phyloP scores from a whole-genome alignment of 768 basidiomycete genomes.

The Arthromyces matolae region DNA sequence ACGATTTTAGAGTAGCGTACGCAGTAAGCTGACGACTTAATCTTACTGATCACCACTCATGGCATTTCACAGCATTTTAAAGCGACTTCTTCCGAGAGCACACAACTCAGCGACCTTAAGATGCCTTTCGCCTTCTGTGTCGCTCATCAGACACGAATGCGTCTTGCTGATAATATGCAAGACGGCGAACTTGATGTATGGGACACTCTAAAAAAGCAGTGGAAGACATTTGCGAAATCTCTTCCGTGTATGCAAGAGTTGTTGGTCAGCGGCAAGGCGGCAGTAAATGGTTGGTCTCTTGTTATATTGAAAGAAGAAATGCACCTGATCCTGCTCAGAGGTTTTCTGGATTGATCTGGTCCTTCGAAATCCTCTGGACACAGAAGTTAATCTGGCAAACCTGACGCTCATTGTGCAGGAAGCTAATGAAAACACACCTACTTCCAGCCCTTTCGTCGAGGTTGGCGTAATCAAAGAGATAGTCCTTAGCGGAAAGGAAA shows the following conservation, averaged over 20 bases:
- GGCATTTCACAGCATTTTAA: constrained; percentile 61
- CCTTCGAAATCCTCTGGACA: constrained; percentile 67
- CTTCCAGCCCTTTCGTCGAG: constrained; percentile 40
- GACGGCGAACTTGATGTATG: constrained; percentile 48
- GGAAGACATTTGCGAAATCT: constrained; percentile 57
- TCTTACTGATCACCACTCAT: too few relatives aligned
- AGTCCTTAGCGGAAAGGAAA: constrained; percentile 58
- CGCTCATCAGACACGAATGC: constrained; percentile 50
- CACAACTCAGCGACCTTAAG: constrained; percentile 41
- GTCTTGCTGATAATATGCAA: constrained; percentile 49
- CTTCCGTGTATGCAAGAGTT: constrained; percentile 53
- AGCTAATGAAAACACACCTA: constrained; percentile 27
- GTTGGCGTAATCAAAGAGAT: constrained; percentile 63
- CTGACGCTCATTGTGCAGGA: constrained; percentile 54
- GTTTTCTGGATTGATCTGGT: constrained; percentile 73
- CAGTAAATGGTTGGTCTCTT: constrained; percentile 52
- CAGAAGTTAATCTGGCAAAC: constrained; percentile 66
- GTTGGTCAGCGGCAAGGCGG: constrained; percentile 52
- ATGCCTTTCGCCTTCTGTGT: constrained; percentile 69
- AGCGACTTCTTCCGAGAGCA: constrained; percentile 47
- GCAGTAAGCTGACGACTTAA: constrained; percentile 48
- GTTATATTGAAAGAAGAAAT: neutral
- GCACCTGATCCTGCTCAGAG: constrained; percentile 40
- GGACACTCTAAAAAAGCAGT: constrained; percentile 62
- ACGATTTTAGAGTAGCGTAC: constrained; percentile 87